Conservation (phyloP, 176 grass and related monocot genomes). For the Triticum aestivum region IWGSC_CS_RefSeq_v2.1 NC_057801.1:688941348-688941847, state of each 20-base stretch:
- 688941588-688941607: not conserved
- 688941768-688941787: slow-evolving; percentile 40
- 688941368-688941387: no score
- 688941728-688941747: slow-evolving; percentile 27
- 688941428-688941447: no score
- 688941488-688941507: no score
- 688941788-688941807: slow-evolving; percentile 23
- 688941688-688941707: not conserved
- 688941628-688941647: not conserved
- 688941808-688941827: not conserved
- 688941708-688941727: slow-evolving; percentile 14
- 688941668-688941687: slow-evolving; percentile 18
- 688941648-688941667: not conserved
- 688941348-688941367: no score
- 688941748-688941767: not conserved
- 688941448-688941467: no score
- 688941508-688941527: no score
- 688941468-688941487: no score
- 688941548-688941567: no score
- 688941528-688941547: no score
- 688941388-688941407: no score
- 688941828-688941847: not conserved
- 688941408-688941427: no score
- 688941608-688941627: slow-evolving; percentile 24
- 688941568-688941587: not conserved